Conservation (phyloP, 1,284 basidiomycete species). For the Fistulinella staudtii region DNA sequence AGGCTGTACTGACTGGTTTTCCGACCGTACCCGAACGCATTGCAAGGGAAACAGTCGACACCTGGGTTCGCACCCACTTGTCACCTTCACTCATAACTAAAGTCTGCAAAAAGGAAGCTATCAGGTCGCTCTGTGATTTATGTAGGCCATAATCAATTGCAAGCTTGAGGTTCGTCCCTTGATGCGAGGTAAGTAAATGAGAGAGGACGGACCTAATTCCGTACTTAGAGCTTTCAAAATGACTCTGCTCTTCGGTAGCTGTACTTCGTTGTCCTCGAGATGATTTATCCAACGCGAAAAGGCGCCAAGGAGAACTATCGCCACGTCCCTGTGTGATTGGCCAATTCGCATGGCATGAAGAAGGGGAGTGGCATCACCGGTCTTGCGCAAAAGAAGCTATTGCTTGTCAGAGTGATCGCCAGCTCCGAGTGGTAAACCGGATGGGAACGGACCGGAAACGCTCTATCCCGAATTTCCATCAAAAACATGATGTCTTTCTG, state of each 20-base stretch:
- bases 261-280: conserved; percentile 66
- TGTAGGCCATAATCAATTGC: conserved; percentile 80
- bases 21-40: conserved; percentile 59
- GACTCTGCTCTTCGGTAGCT: conserved; percentile 57
- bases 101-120: conserved; percentile 79
- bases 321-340: conserved; percentile 66
- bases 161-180: conserved; percentile 76
- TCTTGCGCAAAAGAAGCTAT: conserved; percentile 68
- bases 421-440: not conserved
- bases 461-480: conserved; percentile 74
- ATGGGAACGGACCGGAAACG: conserved; percentile 56
- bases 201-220: conserved; percentile 19
- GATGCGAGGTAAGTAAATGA: conserved; percentile 11
- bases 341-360: conserved; percentile 81
- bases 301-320: conserved; percentile 72
- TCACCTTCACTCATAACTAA: conserved; percentile 86
- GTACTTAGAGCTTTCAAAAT: conserved; percentile 71
- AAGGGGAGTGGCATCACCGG: conserved; percentile 71
- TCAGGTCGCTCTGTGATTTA: conserved; percentile 71
- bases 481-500: conserved; percentile 68
- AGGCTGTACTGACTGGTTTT: conserved; percentile 65
- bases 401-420: conserved; percentile 4
- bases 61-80: conserved; percentile 66
- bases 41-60: conserved; percentile 55
- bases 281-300: conserved; percentile 80